phyloP scores from a whole-genome alignment of 1,284 basidiomycete species.

The Ceratobasidium sp. region DNA sequence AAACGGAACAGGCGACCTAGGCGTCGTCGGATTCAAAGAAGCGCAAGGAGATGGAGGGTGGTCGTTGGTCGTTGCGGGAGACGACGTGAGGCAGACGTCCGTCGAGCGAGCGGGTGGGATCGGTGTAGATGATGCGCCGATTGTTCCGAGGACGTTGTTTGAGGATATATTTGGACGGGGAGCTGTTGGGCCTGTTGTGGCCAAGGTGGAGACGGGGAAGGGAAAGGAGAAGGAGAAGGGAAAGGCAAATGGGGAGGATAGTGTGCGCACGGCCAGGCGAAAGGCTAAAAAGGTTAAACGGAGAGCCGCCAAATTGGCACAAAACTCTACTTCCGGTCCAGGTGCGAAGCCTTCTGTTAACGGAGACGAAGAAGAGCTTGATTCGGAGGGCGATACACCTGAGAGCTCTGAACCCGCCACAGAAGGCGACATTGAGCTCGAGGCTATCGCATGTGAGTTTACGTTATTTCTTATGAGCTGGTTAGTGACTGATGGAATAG shows the following conservation, averaged over 20 bases:
- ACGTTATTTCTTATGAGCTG: not conserved
- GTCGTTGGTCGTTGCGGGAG: constrained; percentile 71
- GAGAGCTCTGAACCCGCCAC: constrained; percentile 41
- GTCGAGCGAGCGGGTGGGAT: constrained; percentile 58
- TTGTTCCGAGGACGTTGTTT: constrained; percentile 71
- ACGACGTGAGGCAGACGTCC: constrained; percentile 56
- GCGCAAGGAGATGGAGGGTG: constrained; percentile 53
- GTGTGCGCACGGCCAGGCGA: constrained; percentile 49
- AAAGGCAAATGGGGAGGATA: constrained; percentile 46
- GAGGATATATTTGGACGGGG: constrained; percentile 86
- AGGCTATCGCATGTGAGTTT: constrained; percentile 36
- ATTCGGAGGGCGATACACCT: constrained; percentile 34
- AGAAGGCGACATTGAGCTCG: constrained; percentile 26
- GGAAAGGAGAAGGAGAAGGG: constrained; percentile 46
- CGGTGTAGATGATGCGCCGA: constrained; percentile 49
- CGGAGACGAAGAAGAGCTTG: constrained; percentile 16
- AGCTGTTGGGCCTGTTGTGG: constrained; percentile 57
- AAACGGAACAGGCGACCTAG: constrained; percentile 37
- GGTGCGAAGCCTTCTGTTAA: not conserved
- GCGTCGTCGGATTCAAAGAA: constrained; percentile 66
- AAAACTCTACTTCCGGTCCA: not conserved
- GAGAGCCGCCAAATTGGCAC: constrained; percentile 43
- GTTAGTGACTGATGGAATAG: constrained; percentile 7
- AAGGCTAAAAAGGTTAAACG: constrained; percentile 48
- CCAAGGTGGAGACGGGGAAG: not conserved